Conservation (phyloP, 371 early-diverging fungal genomes). For the Vavraia culicis region DNA sequence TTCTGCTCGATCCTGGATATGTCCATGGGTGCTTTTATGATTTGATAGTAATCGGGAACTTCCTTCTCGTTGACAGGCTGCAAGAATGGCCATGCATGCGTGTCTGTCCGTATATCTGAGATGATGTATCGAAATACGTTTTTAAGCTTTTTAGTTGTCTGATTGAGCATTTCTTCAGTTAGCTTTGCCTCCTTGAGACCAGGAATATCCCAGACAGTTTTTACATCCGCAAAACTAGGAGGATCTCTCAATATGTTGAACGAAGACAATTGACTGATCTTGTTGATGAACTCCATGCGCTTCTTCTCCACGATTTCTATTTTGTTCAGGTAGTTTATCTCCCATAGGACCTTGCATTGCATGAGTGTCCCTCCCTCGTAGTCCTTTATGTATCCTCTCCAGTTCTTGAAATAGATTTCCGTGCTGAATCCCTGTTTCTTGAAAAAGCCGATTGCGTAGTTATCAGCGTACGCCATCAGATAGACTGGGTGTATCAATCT, state of each 20-base stretch:
- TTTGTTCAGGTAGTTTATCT: slow-evolving; percentile 38
- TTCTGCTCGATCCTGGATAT: slow-evolving; percentile 53
- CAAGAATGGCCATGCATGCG: slow-evolving; percentile 79
- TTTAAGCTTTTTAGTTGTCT: slow-evolving; percentile 38
- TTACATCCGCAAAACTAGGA: not conserved
- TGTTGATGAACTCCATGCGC: slow-evolving; percentile 18
- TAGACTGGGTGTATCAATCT: slow-evolving; percentile 47
- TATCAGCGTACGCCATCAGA: slow-evolving; percentile 87
- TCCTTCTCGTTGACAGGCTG: slow-evolving; percentile 62
- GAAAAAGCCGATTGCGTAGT: slow-evolving; percentile 94
- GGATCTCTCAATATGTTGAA: slow-evolving; percentile 21
- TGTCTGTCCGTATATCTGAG: slow-evolving; percentile 53
- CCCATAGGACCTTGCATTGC: slow-evolving; percentile 44
- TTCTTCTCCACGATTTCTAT: slow-evolving; percentile 20
- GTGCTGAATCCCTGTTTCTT: slow-evolving; percentile 94
- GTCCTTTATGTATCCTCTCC: slow-evolving; percentile 97
- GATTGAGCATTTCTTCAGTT: slow-evolving; percentile 12
- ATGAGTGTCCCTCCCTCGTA: slow-evolving; percentile 96
- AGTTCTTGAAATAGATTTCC: slow-evolving; percentile 71
- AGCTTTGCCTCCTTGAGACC: slow-evolving; percentile 17
- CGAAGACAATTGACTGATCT: slow-evolving; percentile 20
- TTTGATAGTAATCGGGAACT: slow-evolving; percentile 77
- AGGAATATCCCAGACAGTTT: slow-evolving; percentile 19
- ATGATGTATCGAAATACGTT: slow-evolving; percentile 54
- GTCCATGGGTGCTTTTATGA: slow-evolving; percentile 93